Base-by-base conservation (phyloP, 345 rosid genomes). In the Corchorus capsularis region DNA sequence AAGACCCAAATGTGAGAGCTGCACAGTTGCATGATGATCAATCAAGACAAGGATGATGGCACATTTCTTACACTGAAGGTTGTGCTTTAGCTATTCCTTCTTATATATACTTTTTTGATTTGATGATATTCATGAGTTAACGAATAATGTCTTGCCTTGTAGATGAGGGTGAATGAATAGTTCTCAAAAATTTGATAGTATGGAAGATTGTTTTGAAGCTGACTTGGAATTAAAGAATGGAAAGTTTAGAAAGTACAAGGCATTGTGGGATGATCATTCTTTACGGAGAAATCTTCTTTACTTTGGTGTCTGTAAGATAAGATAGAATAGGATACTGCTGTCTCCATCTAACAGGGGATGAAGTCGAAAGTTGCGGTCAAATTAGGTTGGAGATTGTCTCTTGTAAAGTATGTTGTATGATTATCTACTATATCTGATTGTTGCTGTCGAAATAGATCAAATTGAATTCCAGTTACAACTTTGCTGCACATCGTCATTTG, bases 1-100 rank as follows among this genome's bases (percentile, higher is more conserved):
- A 93, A 64, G 94, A 93, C 76, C 84, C 93, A 43, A 93, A 86
- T 65, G 93, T 91, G 77, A 86, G 98, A 87, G 76, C 91, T 1
- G 77, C 94, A 1, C 90, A 83, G 83, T 77, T 91, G 79, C 98
- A 90, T 64, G 94, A 93, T 49, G 91, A 91, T 76, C 84, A 91
- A 22, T 83, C 96, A 39, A 88, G 98, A 80, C 96, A 93, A 76
- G 79, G 84, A 2, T 93, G 78, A 90, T 49, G 52, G 59, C 32
- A 37, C 19, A 20, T 32, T 35, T 39, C 64, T 53, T 59, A 27
- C 19, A 2, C n/a, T 37, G 39, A 62, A 75, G 79, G 78, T 47
- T 19, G 35, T 56, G 65, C 57, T 60, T 14, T 19, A 64, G 16
- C 5, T 72, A 2, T 19, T 55, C 3, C 1, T 17, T 15, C 3